Conservation (phyloP, 345 rosid species). For the Brassica incana region DNA sequence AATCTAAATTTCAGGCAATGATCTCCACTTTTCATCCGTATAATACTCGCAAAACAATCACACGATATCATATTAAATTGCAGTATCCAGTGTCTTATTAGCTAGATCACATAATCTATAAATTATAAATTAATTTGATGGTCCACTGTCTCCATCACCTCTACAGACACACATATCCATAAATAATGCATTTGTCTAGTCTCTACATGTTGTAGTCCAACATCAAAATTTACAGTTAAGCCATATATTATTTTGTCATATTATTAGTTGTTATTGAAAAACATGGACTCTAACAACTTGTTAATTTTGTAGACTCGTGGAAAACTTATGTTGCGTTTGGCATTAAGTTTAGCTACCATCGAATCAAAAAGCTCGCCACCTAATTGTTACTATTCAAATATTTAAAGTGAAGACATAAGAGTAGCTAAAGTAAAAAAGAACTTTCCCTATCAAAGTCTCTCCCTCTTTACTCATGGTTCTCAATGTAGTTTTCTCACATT, state of each 20-base stretch:
- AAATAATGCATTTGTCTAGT: conserved; percentile 10
- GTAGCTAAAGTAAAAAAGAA: conserved; percentile 38
- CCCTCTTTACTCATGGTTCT: conserved; percentile 41
- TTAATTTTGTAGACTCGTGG: conserved; percentile 39
- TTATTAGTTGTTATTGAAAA: conserved; percentile 12
- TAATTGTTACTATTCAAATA: conserved; percentile 21
- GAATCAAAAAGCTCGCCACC: conserved; percentile 36
- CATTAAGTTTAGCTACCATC: conserved; percentile 30
- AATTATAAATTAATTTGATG: conserved; percentile 2
- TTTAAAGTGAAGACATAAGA: conserved; percentile 19
- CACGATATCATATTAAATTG: conserved; percentile 16
- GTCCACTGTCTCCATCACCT: neutral
- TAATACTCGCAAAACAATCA: conserved; percentile 24
- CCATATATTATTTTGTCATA: conserved; percentile 13
- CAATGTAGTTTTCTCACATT: conserved; percentile 36
- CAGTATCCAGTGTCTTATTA: conserved; percentile 21
- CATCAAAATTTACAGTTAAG: conserved; percentile 1
- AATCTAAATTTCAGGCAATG: conserved; percentile 5
- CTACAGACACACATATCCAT: conserved; percentile 3
- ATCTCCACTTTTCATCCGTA: conserved; percentile 29
- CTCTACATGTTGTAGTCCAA: neutral
- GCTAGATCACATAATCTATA: neutral
- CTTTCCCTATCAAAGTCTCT: conserved; percentile 34
- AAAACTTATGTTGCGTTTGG: conserved; percentile 26
- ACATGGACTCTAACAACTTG: conserved; percentile 7